Evolutionary conservation across 495 filamentous ascomycete genomes (phyloP), one percentile per base, ranked within the genome.

Genomic region (Penicillium crystallinum): DNA sequence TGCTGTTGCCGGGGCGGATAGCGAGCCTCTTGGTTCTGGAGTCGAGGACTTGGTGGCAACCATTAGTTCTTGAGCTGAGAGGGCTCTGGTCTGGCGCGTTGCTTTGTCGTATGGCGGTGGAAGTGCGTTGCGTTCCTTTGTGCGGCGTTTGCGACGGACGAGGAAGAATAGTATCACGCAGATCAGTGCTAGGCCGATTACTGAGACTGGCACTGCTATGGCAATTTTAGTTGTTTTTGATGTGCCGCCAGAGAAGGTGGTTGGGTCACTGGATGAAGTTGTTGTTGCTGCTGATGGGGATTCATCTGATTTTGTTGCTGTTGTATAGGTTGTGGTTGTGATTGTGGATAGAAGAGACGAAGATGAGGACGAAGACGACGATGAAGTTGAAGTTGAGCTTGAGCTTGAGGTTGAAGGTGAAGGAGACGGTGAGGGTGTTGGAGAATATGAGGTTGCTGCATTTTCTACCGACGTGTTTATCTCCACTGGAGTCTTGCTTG

Each of bases 151-250:
- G 14, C 61, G 63, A 3, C 63, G 54, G 10, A 60, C 7, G 30
- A 66, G 37, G 58, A 70, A 65, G 54, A 65, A 62, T 3, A 66
- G 18, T 3, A 71, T 23, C 7, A 49, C 61, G 22, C 48, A 35
- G 40, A 74, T 49, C 23, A 65, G 44, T 4, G 58, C 42, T 8
- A 64, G 48, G 3, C 69, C 71, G 21, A 69, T 54, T 12, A 74
- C 48, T 21, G 68, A 50, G 33, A 74, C 51, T 12, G 71, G 71
- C 18, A 74, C 45, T 22, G 68, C 69, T 37, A 74, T 73, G 38
- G 69, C 69, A 33, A 74, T 49, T 43, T 66, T 71, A 22, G 55
- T 71, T 19, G 39, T 62, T 23, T 53, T 65, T 15, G 61, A 63
- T 37, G 25, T 35, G 18, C 39, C 22, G 25, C 50, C 36, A 23